Evolutionary conservation across 495 filamentous ascomycete genomes (phyloP).

Genomic region (Xylaria telfairii): DNA sequence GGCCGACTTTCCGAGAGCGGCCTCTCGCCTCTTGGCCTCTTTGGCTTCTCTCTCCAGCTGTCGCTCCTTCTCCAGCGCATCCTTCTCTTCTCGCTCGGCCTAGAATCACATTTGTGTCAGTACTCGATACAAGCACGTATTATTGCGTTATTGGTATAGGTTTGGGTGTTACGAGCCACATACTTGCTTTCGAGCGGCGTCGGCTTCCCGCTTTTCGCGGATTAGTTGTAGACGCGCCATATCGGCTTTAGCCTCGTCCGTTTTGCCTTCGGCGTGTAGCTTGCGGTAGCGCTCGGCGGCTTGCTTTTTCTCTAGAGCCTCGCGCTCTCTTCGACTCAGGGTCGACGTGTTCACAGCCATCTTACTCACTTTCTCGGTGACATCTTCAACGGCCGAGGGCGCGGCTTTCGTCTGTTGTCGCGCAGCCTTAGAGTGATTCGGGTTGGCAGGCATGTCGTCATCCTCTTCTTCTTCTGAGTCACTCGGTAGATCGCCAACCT

Average conservation of each 20-base stretch:
- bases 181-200: constrained; percentile 66
- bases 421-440: constrained; percentile 80
- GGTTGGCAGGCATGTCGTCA: constrained; percentile 79
- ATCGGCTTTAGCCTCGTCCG: constrained; percentile 94
- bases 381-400: constrained; percentile 52
- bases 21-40: constrained; percentile 72
- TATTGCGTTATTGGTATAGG: background rate
- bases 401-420: constrained; percentile 58
- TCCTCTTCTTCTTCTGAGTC: constrained; percentile 70
- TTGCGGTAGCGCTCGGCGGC: constrained; percentile 92
- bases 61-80: constrained; percentile 62
- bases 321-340: constrained; percentile 78
- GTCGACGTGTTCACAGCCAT: constrained; percentile 32
- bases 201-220: constrained; percentile 83
- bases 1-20: constrained; percentile 46
- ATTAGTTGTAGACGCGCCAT: constrained; percentile 81
- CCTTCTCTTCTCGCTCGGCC: constrained; percentile 77
- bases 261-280: constrained; percentile 94
- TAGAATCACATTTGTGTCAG: constrained; percentile 32
- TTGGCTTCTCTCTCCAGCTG: constrained; percentile 57
- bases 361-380: constrained; percentile 55
- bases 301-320: constrained; percentile 85
- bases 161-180: constrained; percentile 15
- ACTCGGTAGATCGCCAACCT: constrained; percentile 83
- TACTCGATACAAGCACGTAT: background rate